Evolutionary conservation across 257 asterid species (phyloP).

Genomic region (Thymus quinquecostatus): DNA sequence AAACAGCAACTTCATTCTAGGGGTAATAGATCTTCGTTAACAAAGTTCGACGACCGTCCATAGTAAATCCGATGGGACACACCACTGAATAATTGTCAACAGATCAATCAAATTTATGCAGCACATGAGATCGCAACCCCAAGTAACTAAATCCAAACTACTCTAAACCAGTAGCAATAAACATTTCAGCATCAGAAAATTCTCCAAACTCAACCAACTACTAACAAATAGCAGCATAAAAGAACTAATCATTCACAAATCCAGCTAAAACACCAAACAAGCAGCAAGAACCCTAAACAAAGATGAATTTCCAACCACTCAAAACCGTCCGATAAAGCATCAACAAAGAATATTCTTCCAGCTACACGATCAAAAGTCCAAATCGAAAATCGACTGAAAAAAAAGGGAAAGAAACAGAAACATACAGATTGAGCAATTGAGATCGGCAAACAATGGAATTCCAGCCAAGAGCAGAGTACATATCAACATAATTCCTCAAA

Average conservation of each 20-base stretch:
- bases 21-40: not conserved
- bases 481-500: slow-evolving; percentile 68
- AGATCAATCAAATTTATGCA: slow-evolving; percentile 11
- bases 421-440: slow-evolving; percentile 83
- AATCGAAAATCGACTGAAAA: not conserved
- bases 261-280: slow-evolving; percentile 3
- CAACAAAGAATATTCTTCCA: not conserved
- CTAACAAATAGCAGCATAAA: not conserved
- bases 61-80: not conserved
- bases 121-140: not conserved
- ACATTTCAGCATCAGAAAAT: not conserved
- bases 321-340: slow-evolving; percentile 18
- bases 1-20: not conserved
- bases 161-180: not conserved
- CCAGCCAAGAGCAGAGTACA: slow-evolving; percentile 88
- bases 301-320: not conserved
- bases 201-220: slow-evolving; percentile 6
- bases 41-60: not conserved
- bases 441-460: slow-evolving; percentile 86
- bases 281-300: not conserved
- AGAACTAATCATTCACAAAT: not conserved
- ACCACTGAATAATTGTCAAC: not conserved
- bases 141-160: not conserved
- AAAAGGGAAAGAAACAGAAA: slow-evolving; percentile 12
- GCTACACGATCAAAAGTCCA: slow-evolving; percentile 16